Conservation (phyloP, 257 asterid genomes). For the Solanum pinnatisectum region DNA sequence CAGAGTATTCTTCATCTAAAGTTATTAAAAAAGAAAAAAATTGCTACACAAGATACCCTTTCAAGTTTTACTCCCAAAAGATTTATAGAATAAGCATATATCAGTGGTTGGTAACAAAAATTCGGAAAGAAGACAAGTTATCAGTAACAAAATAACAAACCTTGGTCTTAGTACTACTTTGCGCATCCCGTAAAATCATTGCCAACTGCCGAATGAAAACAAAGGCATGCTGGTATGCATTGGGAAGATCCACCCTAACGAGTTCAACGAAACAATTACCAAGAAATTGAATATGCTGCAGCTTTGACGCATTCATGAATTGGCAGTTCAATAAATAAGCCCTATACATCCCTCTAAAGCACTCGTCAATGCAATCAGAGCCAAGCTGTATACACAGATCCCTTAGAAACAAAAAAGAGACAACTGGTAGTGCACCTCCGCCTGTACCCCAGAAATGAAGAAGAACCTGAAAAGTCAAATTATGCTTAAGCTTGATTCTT, state of each 20-base stretch:
- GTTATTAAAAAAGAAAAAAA: neutral
- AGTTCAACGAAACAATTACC: constrained; percentile 77
- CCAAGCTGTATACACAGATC: constrained; percentile 72
- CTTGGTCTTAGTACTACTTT: constrained; percentile 43
- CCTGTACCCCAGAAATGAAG: constrained; percentile 98
- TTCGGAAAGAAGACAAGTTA: neutral
- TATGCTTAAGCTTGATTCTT: neutral
- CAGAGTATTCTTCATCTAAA: neutral
- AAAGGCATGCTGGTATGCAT: constrained; percentile 88
- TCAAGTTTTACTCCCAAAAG: neutral
- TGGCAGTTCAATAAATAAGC: constrained; percentile 83
- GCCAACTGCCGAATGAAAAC: constrained; percentile 85
- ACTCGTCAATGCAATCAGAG: constrained; percentile 75
- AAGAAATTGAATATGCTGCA: constrained; percentile 87
- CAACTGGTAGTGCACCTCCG: constrained; percentile 85
- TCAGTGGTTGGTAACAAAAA: neutral
- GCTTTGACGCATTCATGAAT: constrained; percentile 59
- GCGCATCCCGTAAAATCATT: constrained; percentile 68
- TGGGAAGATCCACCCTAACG: constrained; percentile 57
- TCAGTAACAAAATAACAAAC: neutral
- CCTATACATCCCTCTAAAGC: constrained; percentile 90
- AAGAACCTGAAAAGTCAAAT: constrained; percentile 47
- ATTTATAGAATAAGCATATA: neutral
- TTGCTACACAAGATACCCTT: neutral
- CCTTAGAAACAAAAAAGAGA: constrained; percentile 75